These are phyloP conservation scores for Claviceps sp. DNA, from an alignment of 2,329 filamentous ascomycete species.

Conservation along the genomic window DNA sequence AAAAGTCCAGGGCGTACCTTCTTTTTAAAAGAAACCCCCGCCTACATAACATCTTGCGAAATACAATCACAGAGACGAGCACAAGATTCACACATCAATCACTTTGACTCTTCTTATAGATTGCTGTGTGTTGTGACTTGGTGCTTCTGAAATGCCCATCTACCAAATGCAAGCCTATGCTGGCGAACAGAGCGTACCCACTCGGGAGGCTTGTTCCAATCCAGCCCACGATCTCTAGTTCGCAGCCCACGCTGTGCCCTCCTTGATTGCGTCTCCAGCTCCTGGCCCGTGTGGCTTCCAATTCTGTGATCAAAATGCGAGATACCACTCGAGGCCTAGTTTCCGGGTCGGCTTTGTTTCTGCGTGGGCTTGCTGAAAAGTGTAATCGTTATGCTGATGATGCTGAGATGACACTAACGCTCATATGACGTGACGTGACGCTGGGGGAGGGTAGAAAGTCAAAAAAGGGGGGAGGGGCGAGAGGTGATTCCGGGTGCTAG, in stretches of 20 bases:
- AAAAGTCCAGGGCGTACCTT: too few species aligned
- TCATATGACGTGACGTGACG: constrained; percentile 9
- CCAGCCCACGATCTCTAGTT: constrained; percentile 2
- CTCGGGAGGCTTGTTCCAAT: constrained; percentile 3
- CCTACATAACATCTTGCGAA: too few species aligned
- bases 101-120: constrained; percentile 3
- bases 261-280: constrained; percentile 2
- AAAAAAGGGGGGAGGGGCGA: neutral
- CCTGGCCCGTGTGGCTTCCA: neutral
- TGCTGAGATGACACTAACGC: constrained; percentile 8
- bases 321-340: neutral
- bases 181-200: constrained; percentile 3
- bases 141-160: constrained; percentile 8
- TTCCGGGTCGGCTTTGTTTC: neutral
- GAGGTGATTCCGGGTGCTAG: constrained; percentile 6
- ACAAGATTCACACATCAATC: neutral
- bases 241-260: constrained; percentile 1
- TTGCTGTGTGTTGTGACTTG: constrained; percentile 9
- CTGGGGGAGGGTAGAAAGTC: neutral
- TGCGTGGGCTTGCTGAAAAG: constrained; percentile 1
- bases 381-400: constrained; percentile 6
- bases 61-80: neutral
- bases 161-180: constrained; percentile 5
- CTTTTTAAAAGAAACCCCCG: too few species aligned
- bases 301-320: neutral